These are phyloP conservation scores for Alternaria alternata DNA, from an alignment of 2,329 filamentous ascomycete species.

Conservation along the genomic window DNA sequence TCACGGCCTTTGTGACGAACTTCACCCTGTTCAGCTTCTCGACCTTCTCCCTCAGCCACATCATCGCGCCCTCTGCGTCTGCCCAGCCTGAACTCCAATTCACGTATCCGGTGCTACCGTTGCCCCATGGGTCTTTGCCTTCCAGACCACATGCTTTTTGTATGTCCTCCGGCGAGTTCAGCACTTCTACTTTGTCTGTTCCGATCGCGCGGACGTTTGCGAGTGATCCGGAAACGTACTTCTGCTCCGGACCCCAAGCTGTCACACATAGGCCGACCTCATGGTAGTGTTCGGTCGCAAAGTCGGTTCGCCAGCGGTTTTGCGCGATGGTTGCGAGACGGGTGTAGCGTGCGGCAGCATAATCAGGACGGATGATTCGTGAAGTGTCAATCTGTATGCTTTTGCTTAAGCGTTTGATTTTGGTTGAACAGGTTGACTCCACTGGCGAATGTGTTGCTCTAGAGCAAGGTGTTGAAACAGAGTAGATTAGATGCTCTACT, in stretches of 20 bases:
- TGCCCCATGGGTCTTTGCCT: constrained; percentile 46
- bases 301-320: constrained; percentile 71
- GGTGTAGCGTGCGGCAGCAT: constrained; percentile 80
- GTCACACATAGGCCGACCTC: constrained; percentile 74
- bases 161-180: constrained; percentile 52
- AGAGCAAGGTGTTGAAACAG: neutral
- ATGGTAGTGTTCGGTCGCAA: constrained; percentile 71
- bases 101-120: constrained; percentile 73
- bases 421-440: neutral
- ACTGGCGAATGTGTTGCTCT: neutral
- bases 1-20: constrained; percentile 60
- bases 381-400: constrained; percentile 61
- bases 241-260: constrained; percentile 59
- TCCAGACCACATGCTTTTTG: constrained; percentile 52
- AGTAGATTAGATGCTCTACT: constrained; percentile 18
- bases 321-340: constrained; percentile 76
- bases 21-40: constrained; percentile 62
- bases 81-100: constrained; percentile 83
- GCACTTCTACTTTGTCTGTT: constrained; percentile 51
- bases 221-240: constrained; percentile 50
- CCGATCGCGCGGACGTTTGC: constrained; percentile 45
- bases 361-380: constrained; percentile 76
- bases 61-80: constrained; percentile 75
- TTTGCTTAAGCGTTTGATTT: constrained; percentile 5
- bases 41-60: constrained; percentile 66